Base-by-base conservation (phyloP, 192 early-diverging fungal genomes). In the Phycomyces blakesleeanus region DNA sequence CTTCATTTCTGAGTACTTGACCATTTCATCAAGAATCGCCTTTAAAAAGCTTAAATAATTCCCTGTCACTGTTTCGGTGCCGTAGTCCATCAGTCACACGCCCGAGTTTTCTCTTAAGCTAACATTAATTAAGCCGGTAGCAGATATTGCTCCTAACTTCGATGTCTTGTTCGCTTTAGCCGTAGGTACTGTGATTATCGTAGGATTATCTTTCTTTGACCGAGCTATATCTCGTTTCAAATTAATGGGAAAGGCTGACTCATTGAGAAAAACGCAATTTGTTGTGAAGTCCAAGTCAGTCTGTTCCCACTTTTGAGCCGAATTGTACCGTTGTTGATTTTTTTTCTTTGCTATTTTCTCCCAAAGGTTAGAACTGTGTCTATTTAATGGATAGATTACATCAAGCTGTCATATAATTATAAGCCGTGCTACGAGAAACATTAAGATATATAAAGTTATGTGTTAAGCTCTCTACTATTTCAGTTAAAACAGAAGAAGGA, bases 1-100 rank as follows among this genome's bases (percentile, higher is more conserved):
- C 38, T 69, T 69, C 64, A 66, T 66, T 27, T 75, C 51, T 55
- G 52, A 51, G 38, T 57, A 21, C 51, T 47, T 49, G 25, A 56
- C 59, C 54, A 62, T 62, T 52, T 58, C 61, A 58, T 69, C 68
- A 18, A 69, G 26, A 12, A 34, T 57, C 21, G 40, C 55, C 37
- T 57, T 63, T 25, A 69, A 25, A 57, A 56, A 64, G 27, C 41
- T 64, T 26, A 64, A 10, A 34, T 64, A 64, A 50, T 64, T 22
- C 26, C 42, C 52, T 64, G 54, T 64, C 25, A 55, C 41, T 57
- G n/a, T n/a, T n/a, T n/a, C n/a, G 22, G 11, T 53, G 25, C 61
- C 41, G 39, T 41, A 55, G n/a, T n/a, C n/a, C n/a, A 55, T 0
- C 50, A 24, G 40, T 52, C 53, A 52, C 41, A n/a, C 16, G 22